Evolutionary conservation across 2,329 filamentous ascomycete species (phyloP).

Genomic region (Ophiobolus disseminans): DNA sequence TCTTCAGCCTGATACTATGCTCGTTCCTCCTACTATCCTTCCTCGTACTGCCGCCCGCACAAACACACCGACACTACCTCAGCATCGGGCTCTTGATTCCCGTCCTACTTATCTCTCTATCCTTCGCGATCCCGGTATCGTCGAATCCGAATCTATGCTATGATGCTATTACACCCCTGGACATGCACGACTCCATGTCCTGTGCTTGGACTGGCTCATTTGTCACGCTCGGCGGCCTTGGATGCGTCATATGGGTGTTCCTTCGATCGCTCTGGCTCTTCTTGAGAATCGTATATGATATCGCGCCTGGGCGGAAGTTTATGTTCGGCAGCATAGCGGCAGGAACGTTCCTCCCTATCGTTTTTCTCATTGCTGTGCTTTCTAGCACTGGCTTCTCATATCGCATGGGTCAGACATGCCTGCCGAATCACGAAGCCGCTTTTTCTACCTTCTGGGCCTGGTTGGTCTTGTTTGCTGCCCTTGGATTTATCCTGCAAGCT

Average conservation of each 20-base stretch:
- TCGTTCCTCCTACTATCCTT: constrained; percentile 79
- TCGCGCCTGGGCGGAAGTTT: constrained; percentile 37
- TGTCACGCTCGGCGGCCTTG: constrained; percentile 79
- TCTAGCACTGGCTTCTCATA: constrained; percentile 47
- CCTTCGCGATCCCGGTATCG: constrained; percentile 82
- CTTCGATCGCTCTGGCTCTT: constrained; percentile 50
- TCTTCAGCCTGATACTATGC: constrained; percentile 72
- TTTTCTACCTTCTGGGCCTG: constrained; percentile 49
- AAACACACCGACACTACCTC: constrained; percentile 86
- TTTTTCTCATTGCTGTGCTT: constrained; percentile 40
- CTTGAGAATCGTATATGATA: constrained; percentile 49
- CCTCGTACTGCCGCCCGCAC: constrained; percentile 77
- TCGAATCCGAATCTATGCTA: constrained; percentile 77
- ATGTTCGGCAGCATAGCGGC: constrained; percentile 39
- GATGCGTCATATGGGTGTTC: constrained; percentile 74
- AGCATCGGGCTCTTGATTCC: constrained; percentile 78
- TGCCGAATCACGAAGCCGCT: constrained; percentile 44
- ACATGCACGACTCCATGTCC: constrained; percentile 74
- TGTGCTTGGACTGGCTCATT: constrained; percentile 84
- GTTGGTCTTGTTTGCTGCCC: constrained; percentile 43
- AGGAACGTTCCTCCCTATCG: constrained; percentile 39
- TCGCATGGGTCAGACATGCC: constrained; percentile 46
- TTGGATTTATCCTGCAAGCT: constrained; percentile 38
- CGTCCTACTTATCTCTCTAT: constrained; percentile 78
- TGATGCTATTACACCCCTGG: constrained; percentile 84